These are phyloP conservation scores for Saccharomycodes ludwigii DNA, from an alignment of 805 yeast genomes.

Conservation along the genomic window DNA sequence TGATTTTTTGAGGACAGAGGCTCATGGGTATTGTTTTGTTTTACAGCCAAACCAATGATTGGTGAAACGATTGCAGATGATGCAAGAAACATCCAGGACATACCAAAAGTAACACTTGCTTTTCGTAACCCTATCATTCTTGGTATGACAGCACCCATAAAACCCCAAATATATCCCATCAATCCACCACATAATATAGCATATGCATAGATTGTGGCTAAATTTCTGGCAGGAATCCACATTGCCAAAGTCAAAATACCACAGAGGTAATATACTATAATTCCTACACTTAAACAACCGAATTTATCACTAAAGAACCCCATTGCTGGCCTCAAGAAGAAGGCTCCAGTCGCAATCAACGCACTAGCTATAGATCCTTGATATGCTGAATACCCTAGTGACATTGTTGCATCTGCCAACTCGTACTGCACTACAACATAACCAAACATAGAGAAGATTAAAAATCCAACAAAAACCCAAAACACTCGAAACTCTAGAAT, in stretches of 20 bases:
- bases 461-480: conserved; percentile 29
- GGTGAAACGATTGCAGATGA: conserved; percentile 43
- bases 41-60: conserved; percentile 43
- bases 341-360: conserved; percentile 46
- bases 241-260: conserved; percentile 32
- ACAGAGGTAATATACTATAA: conserved; percentile 27
- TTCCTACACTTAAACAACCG: conserved; percentile 40
- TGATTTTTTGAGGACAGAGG: too few species aligned
- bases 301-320: conserved; percentile 38
- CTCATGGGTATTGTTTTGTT: conserved; percentile 20
- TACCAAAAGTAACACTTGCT: conserved; percentile 35
- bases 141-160: conserved; percentile 38
- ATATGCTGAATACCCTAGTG: conserved; percentile 41
- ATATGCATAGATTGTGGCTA: conserved; percentile 41
- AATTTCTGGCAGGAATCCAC: conserved; percentile 48
- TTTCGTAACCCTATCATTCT: conserved; percentile 42
- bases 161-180: conserved; percentile 54
- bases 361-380: conserved; percentile 51
- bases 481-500: conserved; percentile 30
- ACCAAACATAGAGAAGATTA: conserved; percentile 41
- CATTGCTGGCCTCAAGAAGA: conserved; percentile 41
- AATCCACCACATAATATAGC: conserved; percentile 40
- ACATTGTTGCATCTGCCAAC: conserved; percentile 45
- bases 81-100: conserved; percentile 44
- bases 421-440: conserved; percentile 49